Percentiles rank a stretch among this genome's conserved stretches.
Evolutionary conservation across 305 asterid genomes (phyloP).

Genomic region (Plantago coronopus): DNA sequence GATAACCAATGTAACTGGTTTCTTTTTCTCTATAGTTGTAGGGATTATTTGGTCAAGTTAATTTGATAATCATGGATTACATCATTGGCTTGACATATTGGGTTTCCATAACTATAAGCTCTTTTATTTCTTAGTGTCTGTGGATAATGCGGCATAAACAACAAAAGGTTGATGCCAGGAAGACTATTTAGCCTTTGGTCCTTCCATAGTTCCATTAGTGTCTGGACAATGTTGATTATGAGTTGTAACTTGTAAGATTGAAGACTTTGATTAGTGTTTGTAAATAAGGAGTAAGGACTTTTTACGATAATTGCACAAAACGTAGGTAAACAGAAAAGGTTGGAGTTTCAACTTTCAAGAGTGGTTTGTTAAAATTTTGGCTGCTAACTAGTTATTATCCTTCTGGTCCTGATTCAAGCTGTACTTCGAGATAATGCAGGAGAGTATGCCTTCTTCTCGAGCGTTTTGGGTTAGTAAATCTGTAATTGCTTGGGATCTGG

Average conservation of each 20-base stretch:
- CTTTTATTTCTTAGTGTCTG: not conserved
- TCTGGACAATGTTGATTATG: no score
- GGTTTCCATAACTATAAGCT: not conserved
- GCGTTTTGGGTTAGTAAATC: conserved; percentile 85
- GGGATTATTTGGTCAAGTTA: not conserved
- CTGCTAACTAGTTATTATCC: not conserved
- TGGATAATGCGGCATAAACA: not conserved
- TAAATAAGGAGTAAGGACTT: not conserved
- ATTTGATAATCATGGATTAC: not conserved
- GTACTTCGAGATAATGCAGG: conserved; percentile 44
- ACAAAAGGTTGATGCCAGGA: no score
- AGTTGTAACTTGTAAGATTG: no score
- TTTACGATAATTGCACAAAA: not conserved
- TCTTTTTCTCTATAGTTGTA: not conserved
- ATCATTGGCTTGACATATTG: not conserved
- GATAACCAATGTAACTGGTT: not conserved
- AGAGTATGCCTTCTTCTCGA: conserved; percentile 46
- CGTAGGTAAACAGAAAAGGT: not conserved
- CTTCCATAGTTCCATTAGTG: no score
- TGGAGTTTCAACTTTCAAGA: not conserved
- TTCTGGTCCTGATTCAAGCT: conserved; percentile 6
- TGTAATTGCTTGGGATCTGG: conserved; percentile 76
- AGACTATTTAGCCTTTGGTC: no score
- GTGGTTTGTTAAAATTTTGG: conserved; percentile 6
- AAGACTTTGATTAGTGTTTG: not conserved